Conservation (phyloP, 106 monocot species). For the Apostasia shenzhenica region DNA sequence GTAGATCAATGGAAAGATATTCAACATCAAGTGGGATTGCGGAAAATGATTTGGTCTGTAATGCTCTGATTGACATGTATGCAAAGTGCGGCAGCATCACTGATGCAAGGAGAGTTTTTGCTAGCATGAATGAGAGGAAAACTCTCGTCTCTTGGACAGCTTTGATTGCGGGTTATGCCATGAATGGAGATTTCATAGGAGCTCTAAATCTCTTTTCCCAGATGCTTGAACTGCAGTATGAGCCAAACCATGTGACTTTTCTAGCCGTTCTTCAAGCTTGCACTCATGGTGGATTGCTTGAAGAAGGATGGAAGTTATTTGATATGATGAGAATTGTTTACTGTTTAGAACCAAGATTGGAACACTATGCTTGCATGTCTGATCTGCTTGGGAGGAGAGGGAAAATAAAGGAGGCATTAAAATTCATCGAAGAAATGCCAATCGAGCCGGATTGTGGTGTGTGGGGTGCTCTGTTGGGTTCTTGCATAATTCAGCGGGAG, state of each 20-base stretch:
- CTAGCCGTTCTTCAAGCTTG: constrained; percentile 39
- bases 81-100: constrained; percentile 28
- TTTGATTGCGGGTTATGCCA: constrained; percentile 32
- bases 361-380: constrained; percentile 39
- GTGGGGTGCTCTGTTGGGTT: constrained; percentile 31
- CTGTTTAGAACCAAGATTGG: constrained; percentile 19
- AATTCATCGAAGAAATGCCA: constrained; percentile 19
- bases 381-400: constrained; percentile 36
- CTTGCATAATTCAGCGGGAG: constrained; percentile 22
- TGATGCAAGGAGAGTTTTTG: constrained; percentile 23
- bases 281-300: constrained; percentile 33
- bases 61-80: constrained; percentile 40
- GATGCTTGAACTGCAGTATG: constrained; percentile 13
- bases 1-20: constrained; percentile 21
- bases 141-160: constrained; percentile 36
- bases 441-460: constrained; percentile 31
- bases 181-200: constrained; percentile 23
- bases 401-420: constrained; percentile 21
- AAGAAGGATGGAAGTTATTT: constrained; percentile 23
- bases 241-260: constrained; percentile 40
- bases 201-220: constrained; percentile 26
- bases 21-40: constrained; percentile 14
- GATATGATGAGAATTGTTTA: constrained; percentile 22
- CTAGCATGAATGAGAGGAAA: constrained; percentile 15
- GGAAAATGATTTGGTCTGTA: constrained; percentile 14